Evolutionary conservation across 2,329 filamentous ascomycete species (phyloP), one percentile per base, ranked within the genome.

Genomic region (Paecilomyces sp.): DNA sequence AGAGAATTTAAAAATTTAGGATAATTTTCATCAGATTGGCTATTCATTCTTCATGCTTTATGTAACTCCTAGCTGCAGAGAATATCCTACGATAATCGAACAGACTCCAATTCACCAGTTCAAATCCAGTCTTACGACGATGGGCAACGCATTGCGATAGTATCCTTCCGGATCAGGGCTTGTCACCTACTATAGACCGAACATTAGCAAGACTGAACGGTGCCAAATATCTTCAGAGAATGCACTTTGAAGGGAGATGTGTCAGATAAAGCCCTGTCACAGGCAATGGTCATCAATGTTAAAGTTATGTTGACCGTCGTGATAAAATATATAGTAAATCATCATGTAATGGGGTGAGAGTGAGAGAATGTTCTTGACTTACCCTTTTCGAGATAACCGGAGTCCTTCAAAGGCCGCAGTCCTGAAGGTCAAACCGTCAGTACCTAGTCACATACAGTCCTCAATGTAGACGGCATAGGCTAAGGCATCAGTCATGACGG

Each of bases 251-350:
- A 47, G 58, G 53, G 57, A 56, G 54, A 22, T 56, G 50, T 61
- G 56, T 73, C 70, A 75, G 73, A 74, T 75, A 65, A 63, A 67
- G 87, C 88, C 87, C 80, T 87, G 88, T 90, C 88, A 90, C 80
- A 86, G 87, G 87, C 87, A 67, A 78, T 79, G 87, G 80, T 91
- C 88, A 90, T 90, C 88, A 91, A 88, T 79, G 83, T 79, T 47
- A 76, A 79, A 84, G 80, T 86, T 91, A 90, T 88, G 88, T 88
- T 88, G 88, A 91, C 88, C 88, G 88, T 91, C 88, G 88, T 91
- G 88, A 90, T 86, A 84, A 84, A 81, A 77, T 81, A 72, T 69
- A 66, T 71, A 76, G 68, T 75, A 80, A 82, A 85, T 89, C 87
- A 89, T 89, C 86, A 88, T 87, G 64, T 77, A 74, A 82, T 69